These are phyloP conservation scores for Arthrinium puccinioides DNA, from an alignment of 2,329 filamentous ascomycete genomes.

Conservation along the genomic window DNA sequence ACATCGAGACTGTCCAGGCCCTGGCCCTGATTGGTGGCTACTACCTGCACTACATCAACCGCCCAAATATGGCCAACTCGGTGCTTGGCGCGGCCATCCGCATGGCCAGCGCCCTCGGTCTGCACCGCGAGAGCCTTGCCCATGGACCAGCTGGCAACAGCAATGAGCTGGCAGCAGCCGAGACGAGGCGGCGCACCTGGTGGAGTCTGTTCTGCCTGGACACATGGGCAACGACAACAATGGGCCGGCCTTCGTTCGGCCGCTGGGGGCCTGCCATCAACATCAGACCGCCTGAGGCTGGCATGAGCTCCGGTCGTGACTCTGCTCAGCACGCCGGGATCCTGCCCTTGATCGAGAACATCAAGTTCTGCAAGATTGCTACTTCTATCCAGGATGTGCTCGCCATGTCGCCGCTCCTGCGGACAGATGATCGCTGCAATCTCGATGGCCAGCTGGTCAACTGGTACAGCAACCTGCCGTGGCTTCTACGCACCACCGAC, in stretches of 20 bases:
- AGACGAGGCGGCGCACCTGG: slow-evolving; percentile 63
- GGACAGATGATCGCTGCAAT: slow-evolving; percentile 56
- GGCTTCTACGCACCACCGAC: slow-evolving; percentile 55
- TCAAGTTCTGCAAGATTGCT: slow-evolving; percentile 72
- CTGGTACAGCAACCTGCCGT: slow-evolving; percentile 67
- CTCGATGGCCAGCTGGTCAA: slow-evolving; percentile 62
- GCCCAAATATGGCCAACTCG: slow-evolving; percentile 69
- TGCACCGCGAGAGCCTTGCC: slow-evolving; percentile 56
- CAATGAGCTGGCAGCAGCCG: slow-evolving; percentile 44
- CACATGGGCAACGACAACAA: slow-evolving; percentile 65
- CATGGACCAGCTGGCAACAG: slow-evolving; percentile 25
- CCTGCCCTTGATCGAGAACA: slow-evolving; percentile 66
- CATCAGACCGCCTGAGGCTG: slow-evolving; percentile 52
- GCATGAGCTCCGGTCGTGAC: slow-evolving; percentile 38
- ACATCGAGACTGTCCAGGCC: slow-evolving; percentile 67
- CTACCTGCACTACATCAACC: slow-evolving; percentile 72
- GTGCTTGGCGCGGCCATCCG: slow-evolving; percentile 64
- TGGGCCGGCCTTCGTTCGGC: slow-evolving; percentile 63
- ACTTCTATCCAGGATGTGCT: slow-evolving; percentile 72
- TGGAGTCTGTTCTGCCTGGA: slow-evolving; percentile 70
- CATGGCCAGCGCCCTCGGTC: slow-evolving; percentile 66
- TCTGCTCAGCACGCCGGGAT: slow-evolving; percentile 56
- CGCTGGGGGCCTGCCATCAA: slow-evolving; percentile 62
- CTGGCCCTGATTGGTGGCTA: slow-evolving; percentile 65
- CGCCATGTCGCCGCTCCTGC: slow-evolving; percentile 60